phyloP scores from a whole-genome alignment of 495 filamentous ascomycete genomes.

The Aeminium ludgeri region DNA sequence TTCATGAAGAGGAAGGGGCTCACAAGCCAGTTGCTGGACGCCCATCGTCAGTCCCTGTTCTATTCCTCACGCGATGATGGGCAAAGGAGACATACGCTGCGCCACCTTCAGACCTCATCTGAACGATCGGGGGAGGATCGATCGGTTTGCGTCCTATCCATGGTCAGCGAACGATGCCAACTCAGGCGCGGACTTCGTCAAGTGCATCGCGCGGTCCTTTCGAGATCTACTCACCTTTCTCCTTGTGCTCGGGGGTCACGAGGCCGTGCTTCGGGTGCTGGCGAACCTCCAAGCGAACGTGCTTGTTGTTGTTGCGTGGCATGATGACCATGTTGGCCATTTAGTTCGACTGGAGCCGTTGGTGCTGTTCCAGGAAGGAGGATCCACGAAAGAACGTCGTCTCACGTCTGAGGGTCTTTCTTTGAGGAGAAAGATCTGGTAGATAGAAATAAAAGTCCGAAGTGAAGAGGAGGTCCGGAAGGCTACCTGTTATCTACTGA shows the following conservation, averaged over 20 bases:
- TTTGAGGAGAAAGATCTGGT: too few relatives aligned
- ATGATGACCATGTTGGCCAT: not conserved
- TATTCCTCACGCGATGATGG: slow-evolving; percentile 1
- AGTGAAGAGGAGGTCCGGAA: too few relatives aligned
- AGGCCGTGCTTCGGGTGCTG: slow-evolving; percentile 24
- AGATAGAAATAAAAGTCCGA: too few relatives aligned
- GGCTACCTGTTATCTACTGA: too few relatives aligned
- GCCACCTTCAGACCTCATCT: slow-evolving; percentile 36
- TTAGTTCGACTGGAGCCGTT: slow-evolving; percentile 1
- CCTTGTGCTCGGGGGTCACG: slow-evolving; percentile 21
- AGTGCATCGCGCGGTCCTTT: too few relatives aligned
- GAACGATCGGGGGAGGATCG: slow-evolving; percentile 85
- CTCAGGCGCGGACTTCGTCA: too few relatives aligned
- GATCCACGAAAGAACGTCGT: too few relatives aligned
- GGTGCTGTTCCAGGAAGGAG: too few relatives aligned
- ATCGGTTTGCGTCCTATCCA: slow-evolving; percentile 73
- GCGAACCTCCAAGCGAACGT: slow-evolving; percentile 16
- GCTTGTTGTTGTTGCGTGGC: slow-evolving; percentile 7
- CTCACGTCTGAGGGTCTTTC: too few relatives aligned
- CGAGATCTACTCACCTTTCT: slow-evolving; percentile 19
- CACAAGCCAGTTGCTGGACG: slow-evolving; percentile 27
- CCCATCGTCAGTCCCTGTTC: slow-evolving; percentile 40
- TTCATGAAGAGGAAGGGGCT: slow-evolving; percentile 78
- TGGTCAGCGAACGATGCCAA: too few relatives aligned
- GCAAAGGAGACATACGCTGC: not conserved